Evolutionary conservation across 306 rosid genomes (phyloP).

Genomic region (Cucurbita moschata): DNA sequence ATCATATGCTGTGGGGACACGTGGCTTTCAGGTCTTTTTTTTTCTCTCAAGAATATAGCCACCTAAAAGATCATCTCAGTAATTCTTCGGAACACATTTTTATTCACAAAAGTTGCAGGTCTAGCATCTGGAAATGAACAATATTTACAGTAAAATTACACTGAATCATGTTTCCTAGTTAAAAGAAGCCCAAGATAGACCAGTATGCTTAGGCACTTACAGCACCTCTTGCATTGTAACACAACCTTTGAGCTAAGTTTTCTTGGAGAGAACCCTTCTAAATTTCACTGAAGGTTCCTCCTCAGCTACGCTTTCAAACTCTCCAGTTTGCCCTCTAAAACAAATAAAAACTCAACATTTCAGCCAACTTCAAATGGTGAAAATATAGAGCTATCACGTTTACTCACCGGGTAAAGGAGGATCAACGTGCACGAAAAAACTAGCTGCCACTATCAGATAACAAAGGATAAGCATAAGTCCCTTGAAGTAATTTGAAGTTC

Average conservation of each 20-base stretch:
- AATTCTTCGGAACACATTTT: neutral
- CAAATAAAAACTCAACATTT: neutral
- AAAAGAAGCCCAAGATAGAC: neutral
- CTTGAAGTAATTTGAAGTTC: constrained; percentile 65
- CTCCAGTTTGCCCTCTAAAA: neutral
- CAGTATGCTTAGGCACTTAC: neutral
- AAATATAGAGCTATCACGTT: neutral
- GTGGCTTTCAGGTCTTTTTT: neutral
- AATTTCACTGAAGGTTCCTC: neutral
- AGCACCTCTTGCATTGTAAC: neutral
- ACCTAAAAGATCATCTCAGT: neutral
- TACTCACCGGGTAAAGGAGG: constrained; percentile 18
- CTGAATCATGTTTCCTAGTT: neutral
- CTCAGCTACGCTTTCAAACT: neutral
- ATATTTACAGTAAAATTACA: neutral
- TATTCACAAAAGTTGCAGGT: neutral
- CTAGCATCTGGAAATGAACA: neutral
- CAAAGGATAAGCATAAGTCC: constrained; percentile 73
- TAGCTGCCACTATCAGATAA: constrained; percentile 71
- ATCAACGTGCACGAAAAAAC: constrained; percentile 70
- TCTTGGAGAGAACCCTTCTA: neutral
- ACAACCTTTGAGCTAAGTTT: neutral
- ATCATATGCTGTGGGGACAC: neutral
- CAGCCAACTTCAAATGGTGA: neutral
- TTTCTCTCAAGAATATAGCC: neutral